Percentiles rank a stretch among this genome's conserved stretches.
Evolutionary conservation across 1,284 basidiomycete species (phyloP).

Genomic region (Flammula alnicola): DNA sequence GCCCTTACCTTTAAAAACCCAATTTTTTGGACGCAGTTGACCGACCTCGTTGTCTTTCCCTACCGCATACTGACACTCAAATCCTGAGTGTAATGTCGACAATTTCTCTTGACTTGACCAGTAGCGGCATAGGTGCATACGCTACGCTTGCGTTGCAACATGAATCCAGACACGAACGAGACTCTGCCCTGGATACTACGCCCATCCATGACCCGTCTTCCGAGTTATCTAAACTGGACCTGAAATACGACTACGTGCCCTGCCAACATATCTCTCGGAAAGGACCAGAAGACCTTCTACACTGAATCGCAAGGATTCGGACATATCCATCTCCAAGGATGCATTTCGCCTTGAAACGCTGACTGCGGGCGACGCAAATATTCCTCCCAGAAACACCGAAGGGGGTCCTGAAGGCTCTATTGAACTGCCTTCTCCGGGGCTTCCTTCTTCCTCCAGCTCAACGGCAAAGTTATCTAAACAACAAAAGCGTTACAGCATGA

Average conservation of each 20-base stretch:
- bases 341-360: neutral
- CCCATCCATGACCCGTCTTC: neutral
- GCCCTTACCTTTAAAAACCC: neutral
- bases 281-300: slow-evolving; percentile 12
- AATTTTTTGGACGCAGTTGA: neutral
- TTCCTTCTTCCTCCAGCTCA: slow-evolving; percentile 1
- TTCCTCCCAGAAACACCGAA: neutral
- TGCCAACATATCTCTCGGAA: slow-evolving; percentile 15
- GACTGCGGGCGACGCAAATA: neutral
- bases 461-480: slow-evolving; percentile 8
- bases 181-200: neutral
- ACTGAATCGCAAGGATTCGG: slow-evolving; percentile 1
- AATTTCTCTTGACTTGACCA: slow-evolving; percentile 1
- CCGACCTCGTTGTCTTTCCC: neutral
- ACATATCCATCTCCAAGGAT: neutral
- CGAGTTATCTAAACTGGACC: neutral
- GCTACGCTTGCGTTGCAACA: slow-evolving; percentile 2
- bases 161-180: neutral
- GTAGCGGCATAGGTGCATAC: neutral
- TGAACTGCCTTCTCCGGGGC: neutral
- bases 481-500: slow-evolving; percentile 22
- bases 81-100: too few relatives aligned
- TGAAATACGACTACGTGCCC: slow-evolving; percentile 3
- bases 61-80: neutral
- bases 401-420: neutral